Base-by-base conservation (phyloP, 192 early-diverging fungal species). In the Gryganskiella cystojenkinii region DNA sequence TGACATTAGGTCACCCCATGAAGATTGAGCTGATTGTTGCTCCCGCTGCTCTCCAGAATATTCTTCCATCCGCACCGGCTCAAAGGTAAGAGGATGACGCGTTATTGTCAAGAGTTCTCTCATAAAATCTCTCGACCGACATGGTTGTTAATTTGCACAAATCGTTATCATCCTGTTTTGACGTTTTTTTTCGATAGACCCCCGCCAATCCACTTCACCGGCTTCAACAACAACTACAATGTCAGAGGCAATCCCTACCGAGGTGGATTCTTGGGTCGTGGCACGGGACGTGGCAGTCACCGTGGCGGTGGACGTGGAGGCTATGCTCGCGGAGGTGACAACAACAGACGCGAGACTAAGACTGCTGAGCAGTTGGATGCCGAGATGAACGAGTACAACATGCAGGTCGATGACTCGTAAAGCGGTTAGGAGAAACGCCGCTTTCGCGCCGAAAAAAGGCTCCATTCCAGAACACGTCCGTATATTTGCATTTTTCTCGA, bases 291-390 rank as follows among this genome's bases (percentile, higher is more conserved):
- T 35, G 73, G 76, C 56, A 25, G 56, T 5, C 27, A 42, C 46
- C 34, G 56, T 64, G 67, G 82, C 22, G 64, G 72, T 7, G 73
- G 80, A 37, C 28, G 79, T 30, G 58, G 80, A 11, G 61, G 82
- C 13, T 40, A 76, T 22, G 55, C 67, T 27, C 69, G 68, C 20
- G 40, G 40, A 6, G 49, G 53, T 22, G 76, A 80, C 31, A 70
- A 69, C 46, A 62, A 57, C 45, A 27, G 59, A 13, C 51, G n/a
- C n/a, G n/a, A n/a, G n/a, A n/a, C 66, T 34, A 78, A 70, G 63
- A 81, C 80, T 35, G 67, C 70, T 40, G 74, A 81, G 28, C 59
- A 81, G 49, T 50, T 81, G 63, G 80, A 81, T 43, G 73, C 72
- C 8, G 80, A 81, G 56, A 79, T 81, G 73, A 61, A 42, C 42